Base-by-base conservation (phyloP, 306 rosid species). In the Dicorynia guianensis region DNA sequence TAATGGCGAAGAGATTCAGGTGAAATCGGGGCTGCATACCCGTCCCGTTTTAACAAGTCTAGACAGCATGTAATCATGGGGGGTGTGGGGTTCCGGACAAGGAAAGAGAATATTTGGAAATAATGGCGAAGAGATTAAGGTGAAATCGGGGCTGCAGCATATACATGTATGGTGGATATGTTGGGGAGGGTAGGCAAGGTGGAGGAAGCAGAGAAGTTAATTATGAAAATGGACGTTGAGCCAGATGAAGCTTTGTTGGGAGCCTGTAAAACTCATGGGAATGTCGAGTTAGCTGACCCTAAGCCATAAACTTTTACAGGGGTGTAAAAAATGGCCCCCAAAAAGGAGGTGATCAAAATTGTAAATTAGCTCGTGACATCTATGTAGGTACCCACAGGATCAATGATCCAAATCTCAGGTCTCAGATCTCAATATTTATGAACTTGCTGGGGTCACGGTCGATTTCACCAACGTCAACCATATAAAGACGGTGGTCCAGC, bases 111-210 rank as follows among this genome's bases (percentile, higher is more conserved):
- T 81, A 77, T 72, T 88, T 92, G 76, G 71, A 84, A 80, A 79
- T 78, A 89, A 92, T 92, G 93, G 68, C 72, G 43, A 52, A 6
- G 56, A 69, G 69, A 72, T 86, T 46, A 86, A 85, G 18, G 60
- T 79, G 71, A 86, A 67, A 54, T 91, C 93, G 4, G 70, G 79
- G 14, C 8, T 85, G 75, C 80, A 76, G 35, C 93, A 92, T 80
- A 85, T 78, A 89, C 93, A 0, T 92, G 90, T 62, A 88, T 92
- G 93, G 96, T 92, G 75, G 96, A 92, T 80, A 80, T 92, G 90
- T 79, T 92, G 33, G 97, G 97, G 38, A 86, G 93, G 76, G 81
- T 74, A 25, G 92, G 96, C 0, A 62, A 47, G 46, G 89, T 92
- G 63, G 93, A 92, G 78, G 93, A 92, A 76, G 97, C 90, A 0